Evolutionary conservation across 2,329 filamentous ascomycete species (phyloP), one percentile per base, ranked within the genome.

Genomic region (Aspergillus hortae): DNA sequence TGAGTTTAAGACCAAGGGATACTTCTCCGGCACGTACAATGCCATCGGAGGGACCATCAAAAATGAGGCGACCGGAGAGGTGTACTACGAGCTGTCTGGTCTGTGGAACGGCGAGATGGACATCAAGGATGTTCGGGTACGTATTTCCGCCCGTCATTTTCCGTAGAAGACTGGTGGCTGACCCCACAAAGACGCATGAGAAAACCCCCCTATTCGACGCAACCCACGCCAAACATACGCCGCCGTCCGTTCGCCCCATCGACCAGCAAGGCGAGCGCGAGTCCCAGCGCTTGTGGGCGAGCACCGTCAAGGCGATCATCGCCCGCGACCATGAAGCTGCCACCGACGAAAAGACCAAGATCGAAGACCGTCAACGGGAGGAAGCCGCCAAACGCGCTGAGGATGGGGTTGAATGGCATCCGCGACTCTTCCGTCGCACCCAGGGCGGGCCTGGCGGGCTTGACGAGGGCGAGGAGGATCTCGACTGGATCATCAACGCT

Each of bases 1-100:
- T 55, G 94, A 99, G 60, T 99, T 99, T 81, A 97, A 97, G 77
- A 95, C 90, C 48, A 97, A 97, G 74, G 94, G 94, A 4, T 99
- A 95, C 82, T 92, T 99, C 58, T 87, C 90, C 48, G 94, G 94
- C 6, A 94, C 89, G 1, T 99, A 99, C 74, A 96, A 99, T 67
- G 90, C 91, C 35, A 96, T 99, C 63, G 91, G 90, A 7, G 94
- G 94, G 7, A 85, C 80, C 38, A 95, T 99, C 74, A 95, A 88
- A 72, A 90, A 92, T 61, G 90, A 92, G 58, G 85, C 86, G 66
- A 92, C 89, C 0, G 91, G 90, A 32, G 92, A 96, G 70, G 75
- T 87, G 6, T 78, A 96, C n/a, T 97, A 85, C 66, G 94, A 99
- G 70, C 78, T 99, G 6, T 95, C 89, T 1, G 94, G 94, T 1